Conservation (phyloP, 148 eudicot species). For the Fagopyrum esculentum region DNA sequence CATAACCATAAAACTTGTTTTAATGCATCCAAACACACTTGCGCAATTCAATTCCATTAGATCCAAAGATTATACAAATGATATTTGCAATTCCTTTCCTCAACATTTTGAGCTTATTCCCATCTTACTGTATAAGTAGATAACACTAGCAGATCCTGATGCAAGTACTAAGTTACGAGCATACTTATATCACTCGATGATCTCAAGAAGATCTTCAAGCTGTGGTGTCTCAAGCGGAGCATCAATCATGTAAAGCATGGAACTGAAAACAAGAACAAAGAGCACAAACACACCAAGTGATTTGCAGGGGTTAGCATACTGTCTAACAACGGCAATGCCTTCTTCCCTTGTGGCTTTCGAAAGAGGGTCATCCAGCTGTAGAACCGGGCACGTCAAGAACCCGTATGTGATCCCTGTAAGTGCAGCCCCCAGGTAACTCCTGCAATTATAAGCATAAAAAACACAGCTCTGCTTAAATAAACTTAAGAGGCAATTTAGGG, state of each 20-base stretch:
- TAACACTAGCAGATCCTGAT: neutral
- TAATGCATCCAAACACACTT: no score
- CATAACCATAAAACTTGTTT: no score
- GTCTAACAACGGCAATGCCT: slow-evolving; percentile 37
- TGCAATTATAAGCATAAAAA: slow-evolving; percentile 21
- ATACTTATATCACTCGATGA: slow-evolving; percentile 14
- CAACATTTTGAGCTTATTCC: neutral
- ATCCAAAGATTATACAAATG: no score
- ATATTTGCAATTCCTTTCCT: neutral
- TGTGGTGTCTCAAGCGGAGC: slow-evolving; percentile 38
- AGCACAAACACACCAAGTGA: slow-evolving; percentile 49
- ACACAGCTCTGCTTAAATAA: neutral
- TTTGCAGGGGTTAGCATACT: slow-evolving; percentile 51
- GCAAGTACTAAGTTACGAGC: neutral
- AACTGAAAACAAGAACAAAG: slow-evolving; percentile 33
- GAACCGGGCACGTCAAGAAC: slow-evolving; percentile 39
- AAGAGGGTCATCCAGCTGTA: slow-evolving; percentile 39
- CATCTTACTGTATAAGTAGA: neutral
- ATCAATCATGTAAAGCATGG: slow-evolving; percentile 34
- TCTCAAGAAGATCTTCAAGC: slow-evolving; percentile 14
- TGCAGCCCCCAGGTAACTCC: slow-evolving; percentile 60
- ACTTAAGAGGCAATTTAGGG: neutral
- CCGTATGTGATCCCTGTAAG: slow-evolving; percentile 65
- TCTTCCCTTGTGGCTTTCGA: slow-evolving; percentile 37
- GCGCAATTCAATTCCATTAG: no score